Evolutionary conservation across 805 yeast species (phyloP), one percentile per base, ranked within the genome.

Genomic region (Candida taoyuanica): DNA sequence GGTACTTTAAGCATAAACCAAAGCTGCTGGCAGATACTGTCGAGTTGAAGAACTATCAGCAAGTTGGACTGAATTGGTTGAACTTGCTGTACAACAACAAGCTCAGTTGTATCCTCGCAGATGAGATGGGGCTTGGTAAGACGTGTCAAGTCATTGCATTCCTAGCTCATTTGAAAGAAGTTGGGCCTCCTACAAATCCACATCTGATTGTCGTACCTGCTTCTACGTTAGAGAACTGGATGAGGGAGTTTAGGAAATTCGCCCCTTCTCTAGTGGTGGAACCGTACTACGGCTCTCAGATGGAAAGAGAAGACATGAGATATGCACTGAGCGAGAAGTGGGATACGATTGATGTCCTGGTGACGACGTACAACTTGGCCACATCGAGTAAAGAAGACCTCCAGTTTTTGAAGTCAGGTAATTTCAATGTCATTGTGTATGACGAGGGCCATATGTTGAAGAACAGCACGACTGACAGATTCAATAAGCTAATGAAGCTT

Each of bases 401-500:
- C 50, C 74, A 81, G 20, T 93, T 93, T 55, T 68, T 93, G 50
- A 78, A 78, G 55, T 71, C 74, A 46, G 77, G 81, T 52, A 70
- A 75, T 17, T 93, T 93, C 61, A 87, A 93, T 59, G 85, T 83
- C 48, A 78, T 95, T 44, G 91, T 93, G 1, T 93, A 86, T 56
- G 99, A 93, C 61, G 99, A 93, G 67, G 99, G 99, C 2, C 99
- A 93, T 61, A 81, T 93, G 85, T 70, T 93, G 50, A 93, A 93
- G 59, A 93, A 93, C 60, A 84, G 95, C 3, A 70, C 74, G 43
- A 76, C 93, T 21, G 98, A 91, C 53, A 72, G 99, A 50, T 93
- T 91, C 58, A 70, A 67, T 43, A 91, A 88, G 61, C 69, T 93
- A 44, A 89, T 91, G 95, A 77, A 77, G 52, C 66, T 93, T 37